A percentile compares a stretch with the other conserved stretches of the same genome.
These are phyloP conservation scores for Pseudopyricularia cyperi DNA, from an alignment of 2,329 filamentous ascomycete species.

Conservation along the genomic window DNA sequence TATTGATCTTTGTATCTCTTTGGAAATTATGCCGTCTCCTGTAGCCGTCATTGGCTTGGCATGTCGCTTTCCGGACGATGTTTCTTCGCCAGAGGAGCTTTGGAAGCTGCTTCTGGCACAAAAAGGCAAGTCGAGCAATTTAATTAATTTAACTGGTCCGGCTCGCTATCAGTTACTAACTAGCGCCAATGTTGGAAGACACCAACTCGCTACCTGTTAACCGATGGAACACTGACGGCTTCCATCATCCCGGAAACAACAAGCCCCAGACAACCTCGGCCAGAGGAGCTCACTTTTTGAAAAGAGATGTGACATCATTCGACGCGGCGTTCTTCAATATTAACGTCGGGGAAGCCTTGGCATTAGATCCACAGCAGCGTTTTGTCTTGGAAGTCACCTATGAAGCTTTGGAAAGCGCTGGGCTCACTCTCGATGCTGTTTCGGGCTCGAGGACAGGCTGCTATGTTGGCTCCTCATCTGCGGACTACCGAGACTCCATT, in stretches of 20 bases:
- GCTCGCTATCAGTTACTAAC: no score
- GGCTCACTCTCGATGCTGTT: slow-evolving; percentile 8
- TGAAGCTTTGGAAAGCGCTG: slow-evolving; percentile 15
- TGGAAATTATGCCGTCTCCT: no score
- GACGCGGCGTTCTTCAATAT: slow-evolving; percentile 19
- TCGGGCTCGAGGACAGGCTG: slow-evolving; percentile 9
- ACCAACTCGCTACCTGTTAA: not conserved
- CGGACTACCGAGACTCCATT: slow-evolving; percentile 4
- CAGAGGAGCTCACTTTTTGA: slow-evolving; percentile 4
- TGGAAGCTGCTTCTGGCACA: slow-evolving; percentile 13
- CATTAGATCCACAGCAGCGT: slow-evolving; percentile 10
- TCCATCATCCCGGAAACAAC: not conserved
- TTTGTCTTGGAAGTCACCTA: slow-evolving; percentile 11
- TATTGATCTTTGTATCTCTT: no score
- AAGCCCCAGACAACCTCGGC: not conserved
- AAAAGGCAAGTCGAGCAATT: not conserved
- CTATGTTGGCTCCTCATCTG: slow-evolving; percentile 11
- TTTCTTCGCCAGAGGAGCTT: slow-evolving; percentile 15
- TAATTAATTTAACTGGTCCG: no score
- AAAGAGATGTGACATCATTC: slow-evolving; percentile 8
- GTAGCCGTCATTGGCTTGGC: slow-evolving; percentile 23
- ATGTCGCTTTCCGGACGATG: slow-evolving; percentile 21
- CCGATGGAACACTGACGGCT: not conserved
- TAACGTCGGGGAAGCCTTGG: slow-evolving; percentile 12
- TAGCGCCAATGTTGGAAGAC: no score